Evolutionary conservation across 345 rosid species (phyloP), one percentile per base, ranked within the genome.

Genomic region (Rhodomyrtus tomentosa): DNA sequence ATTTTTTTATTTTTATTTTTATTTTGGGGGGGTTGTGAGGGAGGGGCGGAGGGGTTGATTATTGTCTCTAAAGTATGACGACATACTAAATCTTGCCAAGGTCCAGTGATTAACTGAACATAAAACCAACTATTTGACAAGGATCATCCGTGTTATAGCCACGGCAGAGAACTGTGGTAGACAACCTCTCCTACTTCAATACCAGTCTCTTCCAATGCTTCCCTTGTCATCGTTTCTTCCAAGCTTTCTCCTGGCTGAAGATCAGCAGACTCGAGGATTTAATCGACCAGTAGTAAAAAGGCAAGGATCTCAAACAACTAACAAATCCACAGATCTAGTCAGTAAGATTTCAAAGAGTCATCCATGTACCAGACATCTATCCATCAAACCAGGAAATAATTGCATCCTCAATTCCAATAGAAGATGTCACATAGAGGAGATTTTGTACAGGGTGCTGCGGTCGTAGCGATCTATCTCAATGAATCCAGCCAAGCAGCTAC

Each of bases 401-500:
- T 58, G 68, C 36, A 58, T 5, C 68, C 68, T 58, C 68, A 58
- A 6, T 29, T 36, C 73, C 29, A 59, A 16, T 10, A 59, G 40
- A 59, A 7, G 21, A 29, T 59, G 40, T 29, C 40, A 59, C 16
- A 59, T 15, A 59, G 73, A 59, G 73, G 38, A 15, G 38, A 59
- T 59, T 10, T 29, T 29, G 40, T 3, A 59, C 73, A 59, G 15
- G 21, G 73, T 81, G 4, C 45, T 40, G 45, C 45, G 45, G 45
- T 5, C 45, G 45, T 40, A 40, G 45, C 45, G 45, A 40, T 40
- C 45, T 88, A 96, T 98, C 97, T 96, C 99, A 85, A 95, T 89
- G 88, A 95, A 96, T 81, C 98, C 99, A 72, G 98, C 96, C 89
- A 94, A 90, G 91, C 99, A 96, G 88, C 97, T 96, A 98, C 99